Evolutionary conservation across 2,329 filamentous ascomycete genomes (phyloP), one percentile per base, ranked within the genome.

Genomic region (Sordariomycetes sp.): DNA sequence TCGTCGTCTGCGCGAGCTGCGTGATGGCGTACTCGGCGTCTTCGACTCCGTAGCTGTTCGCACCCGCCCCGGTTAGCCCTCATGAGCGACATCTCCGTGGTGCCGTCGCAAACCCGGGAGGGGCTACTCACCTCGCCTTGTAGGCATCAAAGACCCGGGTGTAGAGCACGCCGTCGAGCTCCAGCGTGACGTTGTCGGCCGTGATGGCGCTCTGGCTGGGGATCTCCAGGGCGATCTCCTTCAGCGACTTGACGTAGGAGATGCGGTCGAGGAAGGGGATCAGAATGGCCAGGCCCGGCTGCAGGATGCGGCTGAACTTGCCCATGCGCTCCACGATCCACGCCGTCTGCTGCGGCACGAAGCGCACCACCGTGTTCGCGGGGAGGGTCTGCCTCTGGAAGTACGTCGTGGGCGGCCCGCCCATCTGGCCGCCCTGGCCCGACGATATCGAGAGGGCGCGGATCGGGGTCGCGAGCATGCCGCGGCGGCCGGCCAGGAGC

Each of bases 301-400:
- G 84, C 55, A 99, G 78, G 67, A 99, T 97, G 61, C 92, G 83
- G 75, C 90, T 88, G 77, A 96, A 99, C 74, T 92, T 94, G 67
- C 94, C 94, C 94, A 99, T 99, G 69, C 94, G 92, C 82, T 99
- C 94, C 59, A 99, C 94, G 60, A 99, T 93, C 94, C 94, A 99
- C 72, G 94, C 94, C 66, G 93, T 97, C 78, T 99, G 94, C 75
- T 99, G 94, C n/a, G 94, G 94, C 50, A 99, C 94, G 74, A 97
- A 99, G 61, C 93, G 90, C 66, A 99, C 79, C 62, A 99, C 79
- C 3, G 94, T 99, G 75, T 99, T 99, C 65, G 92, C 89, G 32
- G 94, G 94, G 57, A 97, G 79, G 24, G 81, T 78, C 14, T 80
- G 77, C 62, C 81, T 81, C 69, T 88, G 87, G 73, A 96, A 96